Evolutionary conservation across 441 rosid species (phyloP).

Genomic region (Iberis amara): DNA sequence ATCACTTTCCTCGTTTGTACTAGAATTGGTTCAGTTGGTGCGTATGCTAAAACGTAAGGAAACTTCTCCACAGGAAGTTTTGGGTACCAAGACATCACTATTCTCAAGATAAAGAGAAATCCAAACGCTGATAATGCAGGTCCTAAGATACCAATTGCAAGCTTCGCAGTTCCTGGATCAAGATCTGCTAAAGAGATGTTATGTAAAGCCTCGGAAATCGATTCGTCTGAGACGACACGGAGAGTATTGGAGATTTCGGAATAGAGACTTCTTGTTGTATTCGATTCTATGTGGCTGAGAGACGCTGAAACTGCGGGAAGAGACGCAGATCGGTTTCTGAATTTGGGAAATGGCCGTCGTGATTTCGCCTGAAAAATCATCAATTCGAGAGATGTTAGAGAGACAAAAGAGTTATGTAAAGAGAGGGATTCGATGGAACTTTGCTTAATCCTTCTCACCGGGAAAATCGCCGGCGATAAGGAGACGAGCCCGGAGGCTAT

Average conservation of each 20-base stretch:
- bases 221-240: slow-evolving; percentile 4
- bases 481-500: slow-evolving; percentile 23
- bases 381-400: background rate
- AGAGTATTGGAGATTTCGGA: too few relatives aligned
- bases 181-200: slow-evolving; percentile 47
- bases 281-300: slow-evolving; percentile 19
- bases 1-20: slow-evolving; percentile 66
- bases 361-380: slow-evolving; percentile 19
- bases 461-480: slow-evolving; percentile 19
- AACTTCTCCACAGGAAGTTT: slow-evolving; percentile 78
- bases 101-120: slow-evolving; percentile 66
- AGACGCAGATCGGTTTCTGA: background rate
- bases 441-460: background rate
- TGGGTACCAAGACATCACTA: slow-evolving; percentile 95
- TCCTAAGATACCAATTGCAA: slow-evolving; percentile 60
- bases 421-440: too few relatives aligned
- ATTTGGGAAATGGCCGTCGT: slow-evolving; percentile 3
- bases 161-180: slow-evolving; percentile 72
- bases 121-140: slow-evolving; percentile 68
- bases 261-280: slow-evolving; percentile 10
- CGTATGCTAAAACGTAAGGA: slow-evolving; percentile 79
- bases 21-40: slow-evolving; percentile 87
- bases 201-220: slow-evolving; percentile 25
- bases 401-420: background rate
- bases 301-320: slow-evolving; percentile 22